These are phyloP conservation scores for Aspergillus taichungensis DNA, from an alignment of 495 filamentous ascomycete species.

Conservation along the genomic window DNA sequence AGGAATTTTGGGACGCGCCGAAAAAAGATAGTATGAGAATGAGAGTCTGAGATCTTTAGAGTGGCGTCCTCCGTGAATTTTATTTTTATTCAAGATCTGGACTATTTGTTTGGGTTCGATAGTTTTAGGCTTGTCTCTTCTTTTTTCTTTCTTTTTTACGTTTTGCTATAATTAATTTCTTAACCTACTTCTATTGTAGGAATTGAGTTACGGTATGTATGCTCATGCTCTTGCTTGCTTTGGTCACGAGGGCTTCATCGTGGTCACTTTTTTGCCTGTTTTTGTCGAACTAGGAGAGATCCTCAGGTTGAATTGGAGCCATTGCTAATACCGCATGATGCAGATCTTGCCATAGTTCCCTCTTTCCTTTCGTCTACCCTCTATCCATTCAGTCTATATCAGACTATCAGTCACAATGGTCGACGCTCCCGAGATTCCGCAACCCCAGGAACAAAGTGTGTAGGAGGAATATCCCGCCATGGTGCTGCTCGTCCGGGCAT, in stretches of 20 bases:
- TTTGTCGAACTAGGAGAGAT: conserved; percentile 4
- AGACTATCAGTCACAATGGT: conserved; percentile 17
- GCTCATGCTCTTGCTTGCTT: neutral
- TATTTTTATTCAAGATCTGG: no score
- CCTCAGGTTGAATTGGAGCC: neutral
- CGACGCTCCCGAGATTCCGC: conserved; percentile 26
- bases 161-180: neutral
- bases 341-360: conserved; percentile 1
- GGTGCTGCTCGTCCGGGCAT: conserved; percentile 11
- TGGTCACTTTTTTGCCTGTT: neutral
- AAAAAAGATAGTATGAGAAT: conserved; percentile 1
- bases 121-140: no score
- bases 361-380: no score
- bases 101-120: neutral
- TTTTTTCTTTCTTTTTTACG: no score
- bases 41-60: neutral
- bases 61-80: no score
- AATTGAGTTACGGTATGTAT: neutral
- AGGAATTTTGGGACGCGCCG: conserved; percentile 10
- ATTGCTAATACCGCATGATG: neutral
- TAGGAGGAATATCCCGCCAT: conserved; percentile 11
- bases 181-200: neutral
- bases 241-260: neutral
- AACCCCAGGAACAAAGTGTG: conserved; percentile 30
- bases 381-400: neutral